Conservation (phyloP, 2,329 filamentous ascomycete genomes). For the Fusarium incarnatum region DNA sequence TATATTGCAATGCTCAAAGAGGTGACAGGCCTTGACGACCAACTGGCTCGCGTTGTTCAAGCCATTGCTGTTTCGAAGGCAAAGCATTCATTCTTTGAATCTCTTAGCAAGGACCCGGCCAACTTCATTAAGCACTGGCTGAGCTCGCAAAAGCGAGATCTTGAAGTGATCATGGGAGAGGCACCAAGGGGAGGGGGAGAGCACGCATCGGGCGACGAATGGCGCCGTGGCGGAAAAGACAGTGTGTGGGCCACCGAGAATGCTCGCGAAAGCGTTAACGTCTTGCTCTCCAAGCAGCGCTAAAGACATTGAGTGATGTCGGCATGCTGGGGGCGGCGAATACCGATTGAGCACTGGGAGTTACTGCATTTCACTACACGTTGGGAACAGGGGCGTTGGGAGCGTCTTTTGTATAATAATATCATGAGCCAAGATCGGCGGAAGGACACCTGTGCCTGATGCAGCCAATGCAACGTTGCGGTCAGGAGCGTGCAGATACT, state of each 20-base stretch:
- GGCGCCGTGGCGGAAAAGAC: constrained; percentile 69
- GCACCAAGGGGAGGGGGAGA: constrained; percentile 72
- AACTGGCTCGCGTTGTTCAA: constrained; percentile 84
- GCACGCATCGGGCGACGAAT: constrained; percentile 71
- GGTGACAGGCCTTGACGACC: constrained; percentile 82
- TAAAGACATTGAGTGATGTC: constrained; percentile 28
- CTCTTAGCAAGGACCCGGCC: constrained; percentile 82
- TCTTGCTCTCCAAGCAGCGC: constrained; percentile 67
- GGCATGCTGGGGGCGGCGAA: constrained; percentile 3
- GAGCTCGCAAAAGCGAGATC: constrained; percentile 88
- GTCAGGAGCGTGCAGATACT: constrained; percentile 18
- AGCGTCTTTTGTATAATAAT: constrained; percentile 46
- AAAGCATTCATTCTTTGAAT: constrained; percentile 88
- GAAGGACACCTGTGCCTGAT: constrained; percentile 20
- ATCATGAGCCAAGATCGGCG: constrained; percentile 37
- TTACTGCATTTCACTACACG: constrained; percentile 39
- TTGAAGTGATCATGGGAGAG: constrained; percentile 90
- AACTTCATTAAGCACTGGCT: constrained; percentile 89
- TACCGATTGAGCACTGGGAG: constrained; percentile 29
- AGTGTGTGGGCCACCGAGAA: constrained; percentile 69
- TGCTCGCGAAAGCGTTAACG: constrained; percentile 71
- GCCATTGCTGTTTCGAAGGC: constrained; percentile 86
- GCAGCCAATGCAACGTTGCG: constrained; percentile 16
- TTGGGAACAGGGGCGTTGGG: constrained; percentile 45
- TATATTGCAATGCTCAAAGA: constrained; percentile 80